Percentiles rank a stretch among this genome's conserved stretches.
Evolutionary conservation across 768 basidiomycete species (phyloP).

Genomic region (Floccularia luteovirens): DNA sequence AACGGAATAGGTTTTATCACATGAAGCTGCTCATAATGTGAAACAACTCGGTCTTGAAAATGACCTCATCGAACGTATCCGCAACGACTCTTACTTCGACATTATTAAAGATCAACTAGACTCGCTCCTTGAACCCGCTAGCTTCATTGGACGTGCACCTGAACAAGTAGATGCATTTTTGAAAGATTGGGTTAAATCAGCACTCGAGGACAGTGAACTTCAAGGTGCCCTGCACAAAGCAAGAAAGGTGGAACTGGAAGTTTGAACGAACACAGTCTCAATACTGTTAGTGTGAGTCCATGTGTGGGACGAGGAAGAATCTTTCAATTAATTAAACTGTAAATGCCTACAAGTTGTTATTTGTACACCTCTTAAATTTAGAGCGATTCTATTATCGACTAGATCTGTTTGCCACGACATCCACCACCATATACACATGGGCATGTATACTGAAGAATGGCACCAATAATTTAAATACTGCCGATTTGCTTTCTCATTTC

Average conservation of each 20-base stretch:
- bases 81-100: slow-evolving; percentile 78
- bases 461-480: no score
- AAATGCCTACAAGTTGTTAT: no score
- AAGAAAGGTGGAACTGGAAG: slow-evolving; percentile 58
- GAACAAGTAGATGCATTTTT: slow-evolving; percentile 92
- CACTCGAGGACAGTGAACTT: slow-evolving; percentile 51
- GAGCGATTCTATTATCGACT: no score
- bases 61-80: slow-evolving; percentile 88
- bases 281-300: no score
- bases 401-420: no score
- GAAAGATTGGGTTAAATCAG: slow-evolving; percentile 83
- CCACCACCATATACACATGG: no score
- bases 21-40: slow-evolving; percentile 91
- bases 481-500: no score
- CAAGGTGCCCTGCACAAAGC: slow-evolving; percentile 42
- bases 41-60: slow-evolving; percentile 94
- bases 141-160: slow-evolving; percentile 90
- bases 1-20: slow-evolving; percentile 67
- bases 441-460: no score
- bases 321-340: no score
- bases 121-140: slow-evolving; percentile 71
- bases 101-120: slow-evolving; percentile 80
- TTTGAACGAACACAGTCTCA: slow-evolving; percentile 33
- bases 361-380: no score
- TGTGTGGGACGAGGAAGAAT: no score